A percentile compares a stretch with the other conserved stretches of the same genome.
phyloP scores from a whole-genome alignment of 169 alveolate genomes.

The Plasmodium relictum region DNA sequence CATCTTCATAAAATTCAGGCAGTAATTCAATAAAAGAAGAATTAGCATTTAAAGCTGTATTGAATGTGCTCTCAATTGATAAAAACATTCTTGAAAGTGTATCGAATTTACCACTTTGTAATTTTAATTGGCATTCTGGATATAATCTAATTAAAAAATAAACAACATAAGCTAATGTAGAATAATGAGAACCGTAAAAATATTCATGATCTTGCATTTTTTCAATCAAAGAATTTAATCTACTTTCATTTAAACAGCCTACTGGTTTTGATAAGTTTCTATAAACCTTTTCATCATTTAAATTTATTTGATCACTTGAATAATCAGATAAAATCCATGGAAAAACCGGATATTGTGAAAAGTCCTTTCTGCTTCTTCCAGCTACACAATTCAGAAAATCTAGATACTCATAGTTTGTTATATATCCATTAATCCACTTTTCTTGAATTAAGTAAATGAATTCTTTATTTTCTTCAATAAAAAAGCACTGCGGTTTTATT shows the following conservation, averaged over 20 bases:
- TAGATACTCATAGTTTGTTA: conserved; percentile 95
- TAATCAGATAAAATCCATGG: conserved; percentile 97
- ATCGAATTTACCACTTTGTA: conserved; percentile 94
- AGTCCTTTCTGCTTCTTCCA: conserved; percentile 94
- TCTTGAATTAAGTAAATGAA: conserved; percentile 84
- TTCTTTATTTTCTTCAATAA: conserved; percentile 82
- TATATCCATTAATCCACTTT: conserved; percentile 93
- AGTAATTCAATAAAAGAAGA: conserved; percentile 93
- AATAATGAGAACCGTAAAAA: conserved; percentile 97
- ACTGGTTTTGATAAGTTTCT: conserved; percentile 94
- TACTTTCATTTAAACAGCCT: conserved; percentile 91
- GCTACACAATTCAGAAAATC: conserved; percentile 94
- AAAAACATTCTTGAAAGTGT: conserved; percentile 87
- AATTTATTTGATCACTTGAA: conserved; percentile 79
- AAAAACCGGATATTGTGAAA: conserved; percentile 97
- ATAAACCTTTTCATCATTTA: conserved; percentile 83
- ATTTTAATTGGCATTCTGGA: conserved; percentile 96
- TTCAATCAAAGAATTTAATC: conserved; percentile 87
- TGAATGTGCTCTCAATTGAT: conserved; percentile 82
- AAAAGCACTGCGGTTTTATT: conserved; percentile 79
- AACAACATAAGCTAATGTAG: conserved; percentile 97
- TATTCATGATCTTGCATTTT: conserved; percentile 90
- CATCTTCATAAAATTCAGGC: conserved; percentile 94
- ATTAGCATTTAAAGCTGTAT: conserved; percentile 85
- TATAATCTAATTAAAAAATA: conserved; percentile 94